phyloP scores from a whole-genome alignment of 805 yeast genomes.

The Candida lessepsii region DNA sequence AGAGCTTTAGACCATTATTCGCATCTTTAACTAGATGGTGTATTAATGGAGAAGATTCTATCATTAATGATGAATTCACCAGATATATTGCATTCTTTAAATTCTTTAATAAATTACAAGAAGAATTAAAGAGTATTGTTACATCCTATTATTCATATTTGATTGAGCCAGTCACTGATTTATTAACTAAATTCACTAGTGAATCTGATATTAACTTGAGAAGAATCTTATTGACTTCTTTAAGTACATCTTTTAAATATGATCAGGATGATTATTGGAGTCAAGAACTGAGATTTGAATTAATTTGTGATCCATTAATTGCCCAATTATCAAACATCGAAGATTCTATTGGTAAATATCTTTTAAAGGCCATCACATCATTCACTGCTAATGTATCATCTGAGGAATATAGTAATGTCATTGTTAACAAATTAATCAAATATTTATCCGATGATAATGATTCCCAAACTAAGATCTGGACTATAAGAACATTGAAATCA shows the following conservation, averaged over 20 bases:
- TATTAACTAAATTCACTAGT: slow-evolving; percentile 51
- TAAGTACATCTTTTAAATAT: slow-evolving; percentile 78
- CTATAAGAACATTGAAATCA: slow-evolving; percentile 72
- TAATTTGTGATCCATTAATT: slow-evolving; percentile 60
- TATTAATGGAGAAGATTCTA: slow-evolving; percentile 73
- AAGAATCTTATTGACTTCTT: slow-evolving; percentile 69
- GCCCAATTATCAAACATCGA: slow-evolving; percentile 68
- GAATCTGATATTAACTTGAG: slow-evolving; percentile 53
- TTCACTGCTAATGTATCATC: slow-evolving; percentile 69
- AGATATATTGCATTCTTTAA: slow-evolving; percentile 76
- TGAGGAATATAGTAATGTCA: slow-evolving; percentile 65
- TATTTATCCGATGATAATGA: slow-evolving; percentile 49
- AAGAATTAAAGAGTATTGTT: slow-evolving; percentile 78
- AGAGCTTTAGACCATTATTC: slow-evolving; percentile 88
- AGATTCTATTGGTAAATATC: slow-evolving; percentile 70
- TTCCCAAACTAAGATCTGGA: slow-evolving; percentile 76
- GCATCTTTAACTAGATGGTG: slow-evolving; percentile 91
- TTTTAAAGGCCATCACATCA: slow-evolving; percentile 77
- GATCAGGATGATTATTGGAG: slow-evolving; percentile 97
- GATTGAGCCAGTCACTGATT: slow-evolving; percentile 63
- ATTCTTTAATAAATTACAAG: slow-evolving; percentile 83
- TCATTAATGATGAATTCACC: slow-evolving; percentile 44
- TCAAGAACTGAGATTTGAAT: slow-evolving; percentile 77
- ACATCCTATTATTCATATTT: slow-evolving; percentile 87
- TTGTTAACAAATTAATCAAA: slow-evolving; percentile 43